These are phyloP conservation scores for Candida tropicalis DNA, from an alignment of 1,139 yeast genomes.

Conservation along the genomic window DNA sequence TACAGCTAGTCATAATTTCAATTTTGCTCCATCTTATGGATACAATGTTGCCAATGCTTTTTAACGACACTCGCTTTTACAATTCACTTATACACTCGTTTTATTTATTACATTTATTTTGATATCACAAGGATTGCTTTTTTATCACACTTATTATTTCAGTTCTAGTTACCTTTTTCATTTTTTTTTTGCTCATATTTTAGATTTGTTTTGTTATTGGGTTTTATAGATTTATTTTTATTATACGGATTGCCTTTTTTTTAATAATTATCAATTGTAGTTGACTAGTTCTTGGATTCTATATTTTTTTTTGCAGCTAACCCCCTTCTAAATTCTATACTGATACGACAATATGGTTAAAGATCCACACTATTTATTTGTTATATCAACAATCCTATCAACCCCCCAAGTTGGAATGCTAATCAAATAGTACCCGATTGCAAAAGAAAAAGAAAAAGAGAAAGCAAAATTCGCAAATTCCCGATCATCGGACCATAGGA, in stretches of 20 bases:
- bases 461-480: neutral
- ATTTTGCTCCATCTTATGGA: constrained; percentile 7
- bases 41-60: constrained; percentile 8
- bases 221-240: constrained; percentile 3
- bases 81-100: constrained; percentile 6
- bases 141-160: neutral
- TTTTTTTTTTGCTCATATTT: too few species aligned
- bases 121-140: neutral
- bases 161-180: neutral
- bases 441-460: neutral
- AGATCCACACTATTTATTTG: neutral
- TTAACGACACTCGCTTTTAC: constrained; percentile 1
- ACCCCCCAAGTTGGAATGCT: neutral
- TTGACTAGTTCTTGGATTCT: too few species aligned
- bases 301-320: too few species aligned
- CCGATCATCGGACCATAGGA: constrained; percentile 4
- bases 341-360: neutral
- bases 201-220: neutral
- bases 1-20: constrained; percentile 4
- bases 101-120: neutral
- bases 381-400: too few species aligned
- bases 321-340: neutral
- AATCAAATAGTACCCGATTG: neutral
- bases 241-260: neutral
- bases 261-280: neutral